Base-by-base conservation (phyloP, 257 asterid species). In the Thymus mandschuricus region DNA sequence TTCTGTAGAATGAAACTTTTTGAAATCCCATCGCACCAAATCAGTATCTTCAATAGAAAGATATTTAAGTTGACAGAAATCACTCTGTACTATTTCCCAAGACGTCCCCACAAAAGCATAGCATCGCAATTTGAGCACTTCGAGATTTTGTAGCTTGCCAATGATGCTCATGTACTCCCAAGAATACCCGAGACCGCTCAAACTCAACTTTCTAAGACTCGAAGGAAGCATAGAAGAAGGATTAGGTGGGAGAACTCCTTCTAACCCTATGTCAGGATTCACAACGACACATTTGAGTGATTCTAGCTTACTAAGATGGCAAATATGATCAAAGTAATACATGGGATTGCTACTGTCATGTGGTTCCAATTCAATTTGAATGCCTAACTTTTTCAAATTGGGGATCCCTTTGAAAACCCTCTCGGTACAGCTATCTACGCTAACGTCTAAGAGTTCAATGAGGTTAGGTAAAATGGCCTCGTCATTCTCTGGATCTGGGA, bases 341-440 rank as follows among this genome's bases (percentile, higher is more conserved):
- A 56, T 7, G 9, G 57, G 45, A 4, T 69, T 55, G 13, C 60
- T 40, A 1, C 10, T 12, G 13, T 0, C 11, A 27, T 68, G 31
- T 0, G 52, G 64, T 4, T 10, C n/a, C n/a, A 68, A 40, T 29
- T 27, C 38, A 7, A 50, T 6, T n/a, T 15, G 56, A 8, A 50
- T 50, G 8, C 56, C 56, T 15, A 50, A 50, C 56, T 35, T 48
- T 11, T 48, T 60, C 7, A 71, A 30, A 46, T 60, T 48, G 3
- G 62, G 55, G 29, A 71, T 71, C 35, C 69, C 13, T 34, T 12
- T 15, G 2, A 71, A 41, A 33, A 61, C 40, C n/a, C 31, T 51
- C 10, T 11, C 10, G 2, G 59, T 52, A 8, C 27, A 60, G n/a
- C 49, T 13, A 2, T 34, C 31, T 11, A 27, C 48, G 3, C 30